Base-by-base conservation (phyloP, 2,329 filamentous ascomycete species). In the Diaporthe australafricana region DNA sequence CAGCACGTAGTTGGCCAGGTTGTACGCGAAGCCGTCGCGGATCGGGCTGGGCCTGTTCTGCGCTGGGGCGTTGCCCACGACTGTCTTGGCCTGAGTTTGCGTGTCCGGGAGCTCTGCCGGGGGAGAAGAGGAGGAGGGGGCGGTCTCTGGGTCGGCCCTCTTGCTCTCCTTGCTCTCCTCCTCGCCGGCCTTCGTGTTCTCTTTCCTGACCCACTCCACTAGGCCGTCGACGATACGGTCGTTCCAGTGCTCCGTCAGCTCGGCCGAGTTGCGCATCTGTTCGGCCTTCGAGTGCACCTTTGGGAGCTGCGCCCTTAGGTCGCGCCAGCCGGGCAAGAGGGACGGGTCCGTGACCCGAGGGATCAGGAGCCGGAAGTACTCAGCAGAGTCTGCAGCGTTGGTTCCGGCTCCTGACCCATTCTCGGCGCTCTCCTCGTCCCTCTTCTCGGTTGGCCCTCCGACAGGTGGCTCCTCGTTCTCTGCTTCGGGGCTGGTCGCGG, bases 281-380 rank as follows among this genome's bases (percentile, higher is more conserved):
- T 89, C 87, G 2, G 85, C 82, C 47, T 82, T 81, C 17, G 80
- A 84, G 75, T 88, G 86, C 14, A 86, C 86, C 17, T 71, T 74
- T 1, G 85, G 81, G 1, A 87, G 83, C 2, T 76, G 68, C 0
- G 83, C 83, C 2, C 88, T 83, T 12, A 80, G 79, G 5, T 77
- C 77, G 8, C 82, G 78, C 85, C 88, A 91, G 1, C 86, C 88
- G 0, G 89, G 88, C 0, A 86, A 80, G 1, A 90, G 77, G 0
- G 87, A 86, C 3, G 88, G 83, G 75, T 90, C 89, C 66, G 89
- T 83, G 2, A 89, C 77, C 48, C 82, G 80, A 0, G 89, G 87
- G 16, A 90, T 80, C 12, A 90, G 75, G 25, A 90, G 78, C 1
- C 84, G 83, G 73, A 91, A 90, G 25, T 45, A 40, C 27, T 66